Base-by-base conservation (phyloP, 23 red algal species). In the Gracilaria gracilis region DNA sequence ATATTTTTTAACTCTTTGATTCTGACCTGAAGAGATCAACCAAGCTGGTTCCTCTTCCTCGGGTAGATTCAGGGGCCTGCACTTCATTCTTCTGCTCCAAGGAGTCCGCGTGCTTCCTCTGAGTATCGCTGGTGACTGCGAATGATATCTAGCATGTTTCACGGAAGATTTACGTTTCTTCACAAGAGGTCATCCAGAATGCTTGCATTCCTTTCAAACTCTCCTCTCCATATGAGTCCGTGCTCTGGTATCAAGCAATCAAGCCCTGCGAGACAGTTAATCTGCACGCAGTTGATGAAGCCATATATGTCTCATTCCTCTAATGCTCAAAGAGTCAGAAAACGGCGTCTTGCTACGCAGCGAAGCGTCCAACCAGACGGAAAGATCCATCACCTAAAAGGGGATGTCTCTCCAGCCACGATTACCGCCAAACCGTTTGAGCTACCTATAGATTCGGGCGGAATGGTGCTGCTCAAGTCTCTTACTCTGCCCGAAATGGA, bases 401-500 rank as follows among this genome's bases (percentile, higher is more conserved):
- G 20, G 9, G 81, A 85, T 48, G 62, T 93, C 9, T 38, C 40
- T 32, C 70, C 80, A 21, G 38, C 8, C 31, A 19, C 21, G 11
- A 12, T 35, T 25, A 14, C 9, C 20, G 40, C 19, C 25, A 15
- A 61, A 20, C 46, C 35, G 31, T 49, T 53, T 53, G 64, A 49
- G 25, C 36, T 80, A 9, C 81, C 83, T 3, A 46, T 62, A 16
- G 93, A 95, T 61, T 39, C 34, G 23, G 35, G 37, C 31, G 94
- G 94, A 34, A 73, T 82, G 31, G 88, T 83, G 24, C 21, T 96
- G 7, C 83, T 96, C 57, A 96, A 96, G 71, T 49, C 25, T 42
- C 84, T 99, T 88, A 95, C 88, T 1, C 35, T 90, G 34, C 25
- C n/a, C 1, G 87, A 99, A 40, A 49, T 99, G 47, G 90, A 99